phyloP scores from a whole-genome alignment of 306 rosid species.

The Gastrolobium bilobum region DNA sequence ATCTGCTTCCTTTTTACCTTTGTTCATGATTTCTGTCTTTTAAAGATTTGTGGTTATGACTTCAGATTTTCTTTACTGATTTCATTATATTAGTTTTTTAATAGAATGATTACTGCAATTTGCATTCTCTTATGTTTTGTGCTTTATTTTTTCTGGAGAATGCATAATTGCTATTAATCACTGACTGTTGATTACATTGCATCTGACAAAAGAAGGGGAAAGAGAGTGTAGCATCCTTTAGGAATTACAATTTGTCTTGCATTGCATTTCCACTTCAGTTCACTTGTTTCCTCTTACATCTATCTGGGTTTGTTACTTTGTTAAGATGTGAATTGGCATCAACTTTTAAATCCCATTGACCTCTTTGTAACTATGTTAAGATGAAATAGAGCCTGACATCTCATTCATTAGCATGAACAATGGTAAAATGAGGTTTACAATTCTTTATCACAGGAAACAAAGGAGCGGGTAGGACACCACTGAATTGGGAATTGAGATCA shows the following conservation, averaged over 20 bases:
- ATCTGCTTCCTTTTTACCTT: slow-evolving; percentile 25
- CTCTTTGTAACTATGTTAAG: slow-evolving; percentile 26
- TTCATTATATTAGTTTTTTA: slow-evolving; percentile 6
- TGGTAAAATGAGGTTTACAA: slow-evolving; percentile 6
- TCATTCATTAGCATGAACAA: slow-evolving; percentile 26
- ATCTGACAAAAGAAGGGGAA: slow-evolving; percentile 4
- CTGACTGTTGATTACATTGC: slow-evolving; percentile 30
- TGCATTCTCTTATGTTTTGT: slow-evolving; percentile 7
- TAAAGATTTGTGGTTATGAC: not conserved
- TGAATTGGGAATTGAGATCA: slow-evolving; percentile 73
- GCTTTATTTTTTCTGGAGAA: slow-evolving; percentile 21
- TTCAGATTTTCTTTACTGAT: slow-evolving; percentile 35
- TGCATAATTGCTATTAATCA: slow-evolving; percentile 21
- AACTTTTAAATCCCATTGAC: slow-evolving; percentile 3
- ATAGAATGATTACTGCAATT: slow-evolving; percentile 20
- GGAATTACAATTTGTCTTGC: slow-evolving; percentile 19
- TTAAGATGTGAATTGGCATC: slow-evolving; percentile 15
- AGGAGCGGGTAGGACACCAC: slow-evolving; percentile 70
- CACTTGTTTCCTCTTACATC: slow-evolving; percentile 11
- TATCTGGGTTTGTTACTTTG: slow-evolving; percentile 10
- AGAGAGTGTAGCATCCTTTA: slow-evolving; percentile 7
- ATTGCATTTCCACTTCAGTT: slow-evolving; percentile 17
- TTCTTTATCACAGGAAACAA: slow-evolving; percentile 61
- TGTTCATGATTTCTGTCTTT: slow-evolving; percentile 9
- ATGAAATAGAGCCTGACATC: not conserved